These are phyloP conservation scores for Stropharia rugosoannulata DNA, from an alignment of 768 basidiomycete genomes.

Conservation along the genomic window DNA sequence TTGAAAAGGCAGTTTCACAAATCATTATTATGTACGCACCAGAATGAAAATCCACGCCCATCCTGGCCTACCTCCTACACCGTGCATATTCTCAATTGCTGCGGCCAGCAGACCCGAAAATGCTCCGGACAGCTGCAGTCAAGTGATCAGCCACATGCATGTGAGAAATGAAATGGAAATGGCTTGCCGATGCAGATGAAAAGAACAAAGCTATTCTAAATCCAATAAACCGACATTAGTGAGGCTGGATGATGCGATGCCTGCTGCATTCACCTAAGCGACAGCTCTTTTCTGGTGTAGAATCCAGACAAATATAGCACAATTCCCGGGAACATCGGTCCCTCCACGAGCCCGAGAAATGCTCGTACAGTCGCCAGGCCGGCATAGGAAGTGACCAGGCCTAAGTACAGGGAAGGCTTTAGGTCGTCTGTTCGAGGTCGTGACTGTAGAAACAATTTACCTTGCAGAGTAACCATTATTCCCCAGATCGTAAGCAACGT, in stretches of 20 bases:
- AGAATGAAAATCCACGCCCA: slow-evolving; percentile 68
- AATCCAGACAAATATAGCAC: slow-evolving; percentile 38
- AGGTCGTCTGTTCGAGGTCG: not conserved
- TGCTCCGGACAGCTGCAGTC: slow-evolving; percentile 46
- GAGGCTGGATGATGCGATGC: not conserved
- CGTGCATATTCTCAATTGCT: slow-evolving; percentile 58
- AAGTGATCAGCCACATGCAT: not conserved
- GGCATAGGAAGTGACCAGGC: slow-evolving; percentile 39
- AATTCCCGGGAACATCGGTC: slow-evolving; percentile 34
- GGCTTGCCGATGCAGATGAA: slow-evolving; percentile 31
- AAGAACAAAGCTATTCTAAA: slow-evolving; percentile 38
- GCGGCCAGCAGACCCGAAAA: slow-evolving; percentile 67
- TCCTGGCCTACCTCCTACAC: slow-evolving; percentile 46
- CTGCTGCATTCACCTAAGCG: slow-evolving; percentile 3
- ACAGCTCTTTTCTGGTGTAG: slow-evolving; percentile 26
- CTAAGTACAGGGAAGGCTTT: slow-evolving; percentile 18
- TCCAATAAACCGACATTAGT: not conserved
- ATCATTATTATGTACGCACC: slow-evolving; percentile 22
- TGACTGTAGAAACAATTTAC: slow-evolving; percentile 18
- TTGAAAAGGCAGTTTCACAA: not conserved
- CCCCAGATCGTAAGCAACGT: slow-evolving; percentile 51
- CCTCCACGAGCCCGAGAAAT: slow-evolving; percentile 54
- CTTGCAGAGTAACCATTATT: slow-evolving; percentile 45
- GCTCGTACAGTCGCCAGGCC: slow-evolving; percentile 49
- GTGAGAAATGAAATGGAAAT: not conserved